These are phyloP conservation scores for Anastatica hierochuntica DNA, from an alignment of 345 rosid species.

Conservation along the genomic window DNA sequence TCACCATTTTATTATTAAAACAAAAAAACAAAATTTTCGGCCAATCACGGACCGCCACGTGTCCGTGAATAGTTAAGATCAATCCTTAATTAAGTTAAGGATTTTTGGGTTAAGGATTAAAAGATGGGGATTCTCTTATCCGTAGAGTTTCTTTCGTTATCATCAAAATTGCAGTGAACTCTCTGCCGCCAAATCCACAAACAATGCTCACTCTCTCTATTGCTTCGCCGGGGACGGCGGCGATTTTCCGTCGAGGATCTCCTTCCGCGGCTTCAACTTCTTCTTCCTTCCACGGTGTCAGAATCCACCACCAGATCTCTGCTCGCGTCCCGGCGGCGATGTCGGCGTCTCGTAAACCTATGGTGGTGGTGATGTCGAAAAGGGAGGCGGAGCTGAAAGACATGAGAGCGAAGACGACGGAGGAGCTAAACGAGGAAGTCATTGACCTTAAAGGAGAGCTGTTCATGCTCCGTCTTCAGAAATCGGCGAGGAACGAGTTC, in stretches of 20 bases:
- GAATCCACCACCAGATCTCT: constrained; percentile 34
- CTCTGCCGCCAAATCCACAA: constrained; percentile 23
- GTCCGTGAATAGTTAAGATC: no score
- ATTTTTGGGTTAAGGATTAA: no score
- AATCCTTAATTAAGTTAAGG: no score
- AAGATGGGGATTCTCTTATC: no score
- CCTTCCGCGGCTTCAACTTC: constrained; percentile 14
- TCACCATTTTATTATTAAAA: no score
- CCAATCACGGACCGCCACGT: no score
- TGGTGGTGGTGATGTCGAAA: constrained; percentile 74
- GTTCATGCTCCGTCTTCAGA: constrained; percentile 81
- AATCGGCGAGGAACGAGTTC: constrained; percentile 78
- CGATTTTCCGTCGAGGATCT: constrained; percentile 25
- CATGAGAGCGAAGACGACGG: constrained; percentile 57
- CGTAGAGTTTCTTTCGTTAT: no score
- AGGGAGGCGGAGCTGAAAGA: constrained; percentile 69
- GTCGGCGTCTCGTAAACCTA: constrained; percentile 18
- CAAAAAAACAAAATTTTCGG: no score
- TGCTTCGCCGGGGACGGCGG: constrained; percentile 33
- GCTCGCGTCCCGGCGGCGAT: constrained; percentile 9
- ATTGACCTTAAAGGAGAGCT: constrained; percentile 90
- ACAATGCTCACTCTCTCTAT: constrained; percentile 55
- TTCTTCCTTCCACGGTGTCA: constrained; percentile 43
- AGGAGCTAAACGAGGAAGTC: constrained; percentile 75
- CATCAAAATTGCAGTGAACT: neutral